Percentiles rank a stretch among this genome's conserved stretches.
Conservation (phyloP, 2,329 filamentous ascomycete genomes). For the Thielaviopsis musarum region DNA sequence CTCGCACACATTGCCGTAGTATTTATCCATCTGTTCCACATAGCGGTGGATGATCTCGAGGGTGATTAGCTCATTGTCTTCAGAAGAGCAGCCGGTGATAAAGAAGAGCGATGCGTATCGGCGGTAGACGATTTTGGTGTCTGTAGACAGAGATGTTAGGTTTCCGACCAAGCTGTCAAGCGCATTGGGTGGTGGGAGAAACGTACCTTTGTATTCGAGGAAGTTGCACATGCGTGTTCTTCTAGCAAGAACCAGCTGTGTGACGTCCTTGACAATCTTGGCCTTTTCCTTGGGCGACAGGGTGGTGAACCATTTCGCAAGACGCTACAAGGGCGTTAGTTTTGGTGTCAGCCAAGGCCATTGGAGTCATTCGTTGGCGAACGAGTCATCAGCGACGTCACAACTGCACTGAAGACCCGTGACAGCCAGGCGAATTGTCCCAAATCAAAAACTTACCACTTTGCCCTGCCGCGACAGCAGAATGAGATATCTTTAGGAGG, state of each 20-base stretch:
- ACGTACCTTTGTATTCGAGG: slow-evolving; percentile 88
- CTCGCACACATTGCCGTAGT: slow-evolving; percentile 99
- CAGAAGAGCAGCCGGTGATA: slow-evolving; percentile 92
- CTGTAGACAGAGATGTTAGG: slow-evolving; percentile 27
- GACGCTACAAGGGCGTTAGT: slow-evolving; percentile 44
- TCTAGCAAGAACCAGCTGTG: slow-evolving; percentile 87
- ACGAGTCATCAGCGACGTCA: not conserved
- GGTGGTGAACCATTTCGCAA: slow-evolving; percentile 99
- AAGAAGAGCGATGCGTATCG: slow-evolving; percentile 98
- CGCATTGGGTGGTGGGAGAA: slow-evolving; percentile 2
- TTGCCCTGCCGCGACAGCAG: slow-evolving; percentile 96
- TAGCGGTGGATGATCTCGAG: slow-evolving; percentile 98
- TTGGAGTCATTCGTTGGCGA: not conserved
- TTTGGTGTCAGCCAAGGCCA: not conserved
- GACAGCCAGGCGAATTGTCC: not conserved
- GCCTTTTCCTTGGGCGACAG: slow-evolving; percentile 96
- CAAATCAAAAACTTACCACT: slow-evolving; percentile 58
- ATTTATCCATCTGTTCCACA: slow-evolving; percentile 99
- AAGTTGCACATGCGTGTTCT: slow-evolving; percentile 99
- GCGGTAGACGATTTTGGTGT: slow-evolving; percentile 96
- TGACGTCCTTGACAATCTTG: slow-evolving; percentile 99
- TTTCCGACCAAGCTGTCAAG: not conserved
- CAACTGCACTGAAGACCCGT: not conserved
- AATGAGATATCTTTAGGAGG: slow-evolving; percentile 65
- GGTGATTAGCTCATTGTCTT: slow-evolving; percentile 94